Percentiles rank a stretch among this genome's conserved stretches.
phyloP scores from a whole-genome alignment of 1,284 basidiomycete species.

The Ganoderma lucidum region DNA sequence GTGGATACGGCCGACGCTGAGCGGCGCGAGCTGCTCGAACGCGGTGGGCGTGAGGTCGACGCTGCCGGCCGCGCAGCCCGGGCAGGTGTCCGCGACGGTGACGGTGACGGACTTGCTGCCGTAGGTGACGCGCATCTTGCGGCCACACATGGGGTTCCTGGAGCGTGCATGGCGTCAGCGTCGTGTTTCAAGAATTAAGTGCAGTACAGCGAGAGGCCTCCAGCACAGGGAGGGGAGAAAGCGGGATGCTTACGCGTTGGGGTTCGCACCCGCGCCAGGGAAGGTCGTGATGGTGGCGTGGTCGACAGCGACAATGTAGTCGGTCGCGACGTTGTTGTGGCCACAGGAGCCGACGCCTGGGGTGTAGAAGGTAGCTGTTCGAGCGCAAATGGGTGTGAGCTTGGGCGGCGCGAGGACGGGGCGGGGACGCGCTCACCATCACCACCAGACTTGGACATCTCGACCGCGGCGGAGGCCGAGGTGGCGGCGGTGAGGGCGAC shows the following conservation, averaged over 20 bases:
- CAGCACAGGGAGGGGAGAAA: background rate
- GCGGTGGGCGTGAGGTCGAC: constrained; percentile 53
- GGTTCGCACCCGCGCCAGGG: constrained; percentile 31
- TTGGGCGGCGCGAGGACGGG: background rate
- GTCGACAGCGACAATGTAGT: constrained; percentile 33
- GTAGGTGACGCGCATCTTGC: constrained; percentile 39
- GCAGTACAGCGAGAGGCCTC: too few species aligned
- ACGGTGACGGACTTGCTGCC: constrained; percentile 36
- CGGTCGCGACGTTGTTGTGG: constrained; percentile 29
- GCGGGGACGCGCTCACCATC: background rate
- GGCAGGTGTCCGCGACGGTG: constrained; percentile 52
- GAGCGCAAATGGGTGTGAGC: background rate
- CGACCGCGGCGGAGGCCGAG: background rate
- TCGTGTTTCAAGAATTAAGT: background rate
- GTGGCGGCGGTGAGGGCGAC: background rate
- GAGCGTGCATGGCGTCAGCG: background rate
- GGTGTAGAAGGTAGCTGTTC: constrained; percentile 29
- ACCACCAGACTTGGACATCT: background rate
- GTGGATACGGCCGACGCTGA: constrained; percentile 34
- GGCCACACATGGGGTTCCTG: constrained; percentile 47
- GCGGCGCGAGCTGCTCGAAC: constrained; percentile 49
- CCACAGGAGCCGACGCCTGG: constrained; percentile 32
- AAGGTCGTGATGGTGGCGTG: constrained; percentile 27
- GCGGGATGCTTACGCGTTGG: constrained; percentile 23
- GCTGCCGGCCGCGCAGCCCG: constrained; percentile 46